Percentiles rank a stretch among this genome's conserved stretches.
Evolutionary conservation across 2,329 filamentous ascomycete species (phyloP).

Genomic region (Neonectria sp.): DNA sequence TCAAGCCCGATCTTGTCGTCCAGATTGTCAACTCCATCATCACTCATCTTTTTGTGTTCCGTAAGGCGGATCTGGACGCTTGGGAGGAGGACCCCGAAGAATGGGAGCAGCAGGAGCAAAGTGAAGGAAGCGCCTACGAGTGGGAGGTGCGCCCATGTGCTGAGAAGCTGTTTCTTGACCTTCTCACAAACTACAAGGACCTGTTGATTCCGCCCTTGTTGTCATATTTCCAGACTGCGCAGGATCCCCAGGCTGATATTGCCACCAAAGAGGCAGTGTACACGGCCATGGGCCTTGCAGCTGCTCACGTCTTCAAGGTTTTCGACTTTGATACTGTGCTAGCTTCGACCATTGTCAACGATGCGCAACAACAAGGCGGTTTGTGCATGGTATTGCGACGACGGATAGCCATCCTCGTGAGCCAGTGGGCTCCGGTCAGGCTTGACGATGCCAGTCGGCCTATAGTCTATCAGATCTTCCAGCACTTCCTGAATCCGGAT

Average conservation of each 20-base stretch:
- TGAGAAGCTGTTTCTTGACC: constrained; percentile 93
- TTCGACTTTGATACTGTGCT: constrained; percentile 91
- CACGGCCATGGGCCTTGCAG: constrained; percentile 89
- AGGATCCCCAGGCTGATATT: constrained; percentile 76
- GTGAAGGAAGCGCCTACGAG: constrained; percentile 87
- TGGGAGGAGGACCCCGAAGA: constrained; percentile 97
- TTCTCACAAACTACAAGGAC: constrained; percentile 90
- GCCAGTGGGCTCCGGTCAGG: constrained; percentile 89
- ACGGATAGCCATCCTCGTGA: constrained; percentile 89
- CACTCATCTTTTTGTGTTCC: constrained; percentile 89
- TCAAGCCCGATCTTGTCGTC: constrained; percentile 83
- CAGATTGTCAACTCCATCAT: constrained; percentile 89
- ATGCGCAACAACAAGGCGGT: constrained; percentile 76
- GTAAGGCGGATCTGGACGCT: constrained; percentile 85
- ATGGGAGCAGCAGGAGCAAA: constrained; percentile 93
- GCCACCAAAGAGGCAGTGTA: constrained; percentile 95
- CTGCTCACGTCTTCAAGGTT: constrained; percentile 78
- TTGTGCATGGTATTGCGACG: constrained; percentile 87
- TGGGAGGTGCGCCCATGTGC: constrained; percentile 94
- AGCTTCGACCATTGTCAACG: constrained; percentile 79
- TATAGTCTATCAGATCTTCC: constrained; percentile 89
- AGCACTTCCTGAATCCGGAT: constrained; percentile 83
- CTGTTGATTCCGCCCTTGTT: constrained; percentile 85
- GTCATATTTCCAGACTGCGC: constrained; percentile 85
- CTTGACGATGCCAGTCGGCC: constrained; percentile 77